phyloP scores from a whole-genome alignment of 805 yeast species.

The Saccharomycopsis vini region DNA sequence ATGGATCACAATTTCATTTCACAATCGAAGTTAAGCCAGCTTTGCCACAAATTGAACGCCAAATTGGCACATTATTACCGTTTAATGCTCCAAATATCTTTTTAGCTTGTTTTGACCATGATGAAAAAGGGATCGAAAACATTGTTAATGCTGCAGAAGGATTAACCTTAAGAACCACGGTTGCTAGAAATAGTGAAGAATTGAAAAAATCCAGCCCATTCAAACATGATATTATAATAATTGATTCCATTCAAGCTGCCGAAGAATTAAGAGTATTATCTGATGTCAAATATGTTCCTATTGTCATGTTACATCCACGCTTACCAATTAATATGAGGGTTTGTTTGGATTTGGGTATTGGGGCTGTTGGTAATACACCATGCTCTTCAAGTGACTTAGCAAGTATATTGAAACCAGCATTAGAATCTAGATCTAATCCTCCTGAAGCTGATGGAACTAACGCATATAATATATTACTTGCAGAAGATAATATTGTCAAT shows the following conservation, averaged over 20 bases:
- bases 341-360: constrained; percentile 78
- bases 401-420: constrained; percentile 73
- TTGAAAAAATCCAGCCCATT: constrained; percentile 46
- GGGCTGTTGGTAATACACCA: constrained; percentile 84
- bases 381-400: constrained; percentile 77
- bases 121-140: constrained; percentile 35
- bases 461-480: constrained; percentile 65
- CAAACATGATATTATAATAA: constrained; percentile 71
- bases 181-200: constrained; percentile 47
- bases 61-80: constrained; percentile 62
- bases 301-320: constrained; percentile 68
- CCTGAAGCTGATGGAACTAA: constrained; percentile 71
- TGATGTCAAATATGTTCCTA: constrained; percentile 77
- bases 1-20: constrained; percentile 77
- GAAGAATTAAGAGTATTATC: constrained; percentile 57
- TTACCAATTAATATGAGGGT: constrained; percentile 72
- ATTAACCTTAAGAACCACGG: constrained; percentile 53
- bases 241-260: constrained; percentile 72
- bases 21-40: constrained; percentile 76
- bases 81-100: constrained; percentile 63
- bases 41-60: constrained; percentile 47
- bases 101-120: constrained; percentile 59
- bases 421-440: constrained; percentile 75
- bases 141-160: constrained; percentile 33
- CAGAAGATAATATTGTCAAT: constrained; percentile 82